These are phyloP conservation scores for Podospora tetraspora DNA, from an alignment of 495 filamentous ascomycete genomes.

Conservation along the genomic window DNA sequence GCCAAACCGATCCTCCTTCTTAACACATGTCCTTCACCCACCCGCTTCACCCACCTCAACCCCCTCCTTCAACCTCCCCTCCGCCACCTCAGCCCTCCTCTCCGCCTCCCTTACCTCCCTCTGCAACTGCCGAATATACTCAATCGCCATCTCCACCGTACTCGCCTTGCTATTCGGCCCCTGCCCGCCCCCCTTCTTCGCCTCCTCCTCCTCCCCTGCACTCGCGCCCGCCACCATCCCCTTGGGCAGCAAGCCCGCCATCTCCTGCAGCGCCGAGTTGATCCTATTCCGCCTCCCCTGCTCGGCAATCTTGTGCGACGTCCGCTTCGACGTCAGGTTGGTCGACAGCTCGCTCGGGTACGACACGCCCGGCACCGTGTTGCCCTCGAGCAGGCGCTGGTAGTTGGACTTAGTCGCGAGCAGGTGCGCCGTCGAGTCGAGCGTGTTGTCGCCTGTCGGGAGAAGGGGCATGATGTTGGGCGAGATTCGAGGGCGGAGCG, in stretches of 20 bases:
- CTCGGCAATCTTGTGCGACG: slow-evolving; percentile 95
- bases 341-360: slow-evolving; percentile 89
- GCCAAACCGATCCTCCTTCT: neutral
- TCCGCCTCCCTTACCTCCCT: slow-evolving; percentile 65
- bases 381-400: slow-evolving; percentile 94
- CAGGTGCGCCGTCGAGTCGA: slow-evolving; percentile 60
- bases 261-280: slow-evolving; percentile 88
- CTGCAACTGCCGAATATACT: slow-evolving; percentile 85
- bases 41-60: neutral
- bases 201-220: slow-evolving; percentile 29
- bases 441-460: slow-evolving; percentile 55
- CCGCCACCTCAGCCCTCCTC: slow-evolving; percentile 57
- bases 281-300: slow-evolving; percentile 93
- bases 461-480: slow-evolving; percentile 90
- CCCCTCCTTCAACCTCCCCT: slow-evolving; percentile 18
- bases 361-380: slow-evolving; percentile 77
- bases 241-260: slow-evolving; percentile 73
- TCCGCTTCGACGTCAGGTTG: slow-evolving; percentile 91
- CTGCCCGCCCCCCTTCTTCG: slow-evolving; percentile 33
- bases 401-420: slow-evolving; percentile 95
- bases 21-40: neutral
- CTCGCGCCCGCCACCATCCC: slow-evolving; percentile 36
- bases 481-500: slow-evolving; percentile 85
- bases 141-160: slow-evolving; percentile 91
- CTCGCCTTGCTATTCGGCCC: slow-evolving; percentile 83